Evolutionary conservation across 192 early-diverging fungal genomes (phyloP), one percentile per base, ranked within the genome.

Genomic region (Coemansia sp.): DNA sequence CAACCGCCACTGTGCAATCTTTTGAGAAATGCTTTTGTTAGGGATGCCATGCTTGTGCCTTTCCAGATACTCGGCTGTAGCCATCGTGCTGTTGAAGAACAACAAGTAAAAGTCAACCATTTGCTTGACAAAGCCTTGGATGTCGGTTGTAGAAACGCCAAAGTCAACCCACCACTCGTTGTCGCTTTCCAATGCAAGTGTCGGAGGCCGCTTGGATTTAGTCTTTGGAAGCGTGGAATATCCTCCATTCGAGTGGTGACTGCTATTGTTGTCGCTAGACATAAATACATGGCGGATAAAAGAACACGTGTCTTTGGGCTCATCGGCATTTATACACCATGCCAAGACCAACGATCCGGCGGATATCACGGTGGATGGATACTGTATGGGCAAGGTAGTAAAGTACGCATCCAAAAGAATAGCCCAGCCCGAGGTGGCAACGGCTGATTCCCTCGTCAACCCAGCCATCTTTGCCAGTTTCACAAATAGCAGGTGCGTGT

Each of bases 381-480:
- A 85, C 70, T 80, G 78, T 43, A 85, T 48, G 2, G 84, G 84
- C 37, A 85, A 57, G 0, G 71, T 81, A 23, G 84, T 81, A n/a
- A 68, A 76, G 44, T 75, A 81, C n/a, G 75, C 64, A 42, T 85
- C 84, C 18, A 64, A 65, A 7, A 80, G 68, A 40, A 85, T 81
- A 11, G 43, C 56, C 84, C 84, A 85, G 15, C 75, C 84, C 11
- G 67, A 43, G 4, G 45, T 52, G 2, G 67, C 84, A n/a, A 65
- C 64, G 39, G 12, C 13, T 13, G 65, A 70, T 4, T 65, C 47
- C 9, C 19, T 54, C 21, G 70, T 59, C 2, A 76, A 86, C 40
- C 87, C 71, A 23, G 91, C 75, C 58, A 84, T 61, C 59, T 88
- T 90, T 39, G 86, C 87, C 81, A 95, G 85, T 70, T 94, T 92